Evolutionary conservation across 441 rosid genomes (phyloP), one percentile per base, ranked within the genome.

Genomic region (Jatropha podagrica): DNA sequence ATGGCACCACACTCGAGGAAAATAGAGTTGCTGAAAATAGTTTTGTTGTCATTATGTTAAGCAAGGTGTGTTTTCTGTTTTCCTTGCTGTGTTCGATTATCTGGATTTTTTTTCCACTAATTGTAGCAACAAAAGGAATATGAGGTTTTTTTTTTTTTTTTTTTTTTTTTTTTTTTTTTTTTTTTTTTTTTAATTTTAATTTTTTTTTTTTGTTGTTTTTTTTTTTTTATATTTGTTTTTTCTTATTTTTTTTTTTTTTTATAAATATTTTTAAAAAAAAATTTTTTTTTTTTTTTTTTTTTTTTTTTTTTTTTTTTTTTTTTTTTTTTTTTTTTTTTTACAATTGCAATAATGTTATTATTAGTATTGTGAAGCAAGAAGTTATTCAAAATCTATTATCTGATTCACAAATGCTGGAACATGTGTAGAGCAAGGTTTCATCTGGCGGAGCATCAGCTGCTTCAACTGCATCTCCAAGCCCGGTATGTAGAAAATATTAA

Each of bases 41-140:
- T 84, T 92, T 91, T 80, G 76, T 91, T 77, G 98, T 95, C 58
- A 84, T 95, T 67, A 93, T 95, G 98, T 76, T 91, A 80, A 49
- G 88, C 42, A 95, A 93, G 95, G 98, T 89, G 79, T 91, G 98
- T 86, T 93, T 42, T 79, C 82, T 58, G 94, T 60, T 32, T 93
- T 84, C 78, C 94, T 97, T 1, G 92, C 94, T 74, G 74, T 90
- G 94, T 91, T 93, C 13, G 87, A 91, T 75, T 85, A 93, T 72
- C 80, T 20, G 95, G 90, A 83, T 88, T 85, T 73, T 91, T 84
- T 93, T 93, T 83, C 65, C 91, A 64, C 97, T 91, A 38, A 77
- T 89, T 67, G 91, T 93, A 32, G 98, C 55, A 90, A 75, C 75
- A 87, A 10, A 91, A 93, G 94, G 98, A 72, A 4, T 32, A 17